Conservation (phyloP, 305 asterid species). For the Solanum hybrid region DNA sequence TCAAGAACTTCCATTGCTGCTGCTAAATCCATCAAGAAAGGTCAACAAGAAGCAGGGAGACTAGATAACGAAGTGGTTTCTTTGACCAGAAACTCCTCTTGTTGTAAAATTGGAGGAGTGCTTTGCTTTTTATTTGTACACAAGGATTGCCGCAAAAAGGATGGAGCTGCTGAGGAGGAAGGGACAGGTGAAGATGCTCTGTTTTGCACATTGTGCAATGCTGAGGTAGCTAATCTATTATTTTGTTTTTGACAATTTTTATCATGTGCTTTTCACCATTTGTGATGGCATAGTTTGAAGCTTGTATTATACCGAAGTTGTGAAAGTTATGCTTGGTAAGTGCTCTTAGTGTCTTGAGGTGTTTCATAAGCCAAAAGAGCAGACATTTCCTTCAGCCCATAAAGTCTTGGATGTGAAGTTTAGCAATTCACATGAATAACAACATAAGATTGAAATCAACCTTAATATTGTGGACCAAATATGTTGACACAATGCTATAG, state of each 20-base stretch:
- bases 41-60: conserved; percentile 57
- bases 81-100: conserved; percentile 34
- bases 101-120: conserved; percentile 48
- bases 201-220: conserved; percentile 94
- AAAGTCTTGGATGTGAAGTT: neutral
- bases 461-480: neutral
- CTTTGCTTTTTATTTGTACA: conserved; percentile 66
- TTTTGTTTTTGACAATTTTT: neutral
- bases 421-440: neutral
- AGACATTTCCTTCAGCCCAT: neutral
- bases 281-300: neutral
- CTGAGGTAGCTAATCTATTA: conserved; percentile 55
- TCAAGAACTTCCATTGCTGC: conserved; percentile 65
- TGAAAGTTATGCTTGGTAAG: neutral
- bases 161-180: conserved; percentile 50
- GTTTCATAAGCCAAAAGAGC: neutral
- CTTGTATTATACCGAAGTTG: neutral
- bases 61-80: conserved; percentile 36
- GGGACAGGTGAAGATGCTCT: conserved; percentile 80
- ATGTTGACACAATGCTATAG: neutral
- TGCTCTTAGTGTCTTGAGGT: neutral
- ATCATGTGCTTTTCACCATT: neutral
- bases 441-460: neutral
- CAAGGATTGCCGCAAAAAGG: conserved; percentile 78
- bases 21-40: conserved; percentile 56